Evolutionary conservation across 2,329 filamentous ascomycete species (phyloP).

Genomic region (Ophiocordyceps robertsii): DNA sequence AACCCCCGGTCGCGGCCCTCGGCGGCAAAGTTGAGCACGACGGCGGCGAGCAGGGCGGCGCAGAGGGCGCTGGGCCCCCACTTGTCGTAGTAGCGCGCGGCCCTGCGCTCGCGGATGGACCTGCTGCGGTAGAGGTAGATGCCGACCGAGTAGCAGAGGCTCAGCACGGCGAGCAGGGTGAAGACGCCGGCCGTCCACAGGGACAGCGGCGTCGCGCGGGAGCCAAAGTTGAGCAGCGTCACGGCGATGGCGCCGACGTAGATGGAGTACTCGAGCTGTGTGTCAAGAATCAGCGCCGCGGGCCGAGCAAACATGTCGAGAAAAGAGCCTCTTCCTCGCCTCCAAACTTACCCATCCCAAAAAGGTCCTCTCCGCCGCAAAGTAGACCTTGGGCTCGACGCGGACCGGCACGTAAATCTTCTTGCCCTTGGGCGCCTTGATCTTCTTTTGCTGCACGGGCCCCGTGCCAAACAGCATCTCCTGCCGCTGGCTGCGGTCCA

Average conservation of each 20-base stretch:
- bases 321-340: too few species aligned
- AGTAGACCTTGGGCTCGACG: conserved; percentile 95
- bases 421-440: conserved; percentile 70
- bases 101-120: conserved; percentile 69
- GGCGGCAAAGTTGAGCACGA: conserved; percentile 68
- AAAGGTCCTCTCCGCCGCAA: conserved; percentile 92
- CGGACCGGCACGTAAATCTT: conserved; percentile 92
- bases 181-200: conserved; percentile 65
- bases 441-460: conserved; percentile 42
- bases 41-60: conserved; percentile 55
- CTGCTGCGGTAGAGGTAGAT: conserved; percentile 82
- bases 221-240: conserved; percentile 70
- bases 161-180: conserved; percentile 63
- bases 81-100: conserved; percentile 84
- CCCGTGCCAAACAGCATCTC: conserved; percentile 39
- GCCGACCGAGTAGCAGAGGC: conserved; percentile 69
- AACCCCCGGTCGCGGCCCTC: conserved; percentile 49
- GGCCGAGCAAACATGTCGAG: background rate
- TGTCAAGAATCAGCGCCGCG: background rate
- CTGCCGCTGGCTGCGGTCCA: conserved; percentile 43
- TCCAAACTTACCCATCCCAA: conserved; percentile 65
- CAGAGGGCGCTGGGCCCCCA: conserved; percentile 75
- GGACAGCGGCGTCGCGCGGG: conserved; percentile 39
- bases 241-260: conserved; percentile 82
- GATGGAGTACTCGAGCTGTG: conserved; percentile 83